Percentiles rank a stretch among this genome's conserved stretches.
Conservation (phyloP, 1,284 basidiomycete genomes). For the Peniophora sp. region DNA sequence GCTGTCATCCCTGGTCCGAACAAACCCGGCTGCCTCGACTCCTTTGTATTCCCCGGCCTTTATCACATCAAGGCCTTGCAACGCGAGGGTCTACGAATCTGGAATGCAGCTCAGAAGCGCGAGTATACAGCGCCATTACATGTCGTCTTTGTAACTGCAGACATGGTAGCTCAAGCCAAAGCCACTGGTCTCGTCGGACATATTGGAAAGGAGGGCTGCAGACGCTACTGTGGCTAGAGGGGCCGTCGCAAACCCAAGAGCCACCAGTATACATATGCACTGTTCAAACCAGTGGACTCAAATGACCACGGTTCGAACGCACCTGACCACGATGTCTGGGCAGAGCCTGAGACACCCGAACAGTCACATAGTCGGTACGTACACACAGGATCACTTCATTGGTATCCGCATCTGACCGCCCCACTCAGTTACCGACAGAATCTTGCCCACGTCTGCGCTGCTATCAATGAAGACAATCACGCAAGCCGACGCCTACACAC, state of each 20-base stretch:
- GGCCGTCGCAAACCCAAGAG: slow-evolving; percentile 22
- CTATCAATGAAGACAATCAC: slow-evolving; percentile 15
- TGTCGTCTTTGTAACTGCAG: slow-evolving; percentile 9
- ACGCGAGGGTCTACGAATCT: slow-evolving; percentile 14
- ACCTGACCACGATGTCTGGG: slow-evolving; percentile 21
- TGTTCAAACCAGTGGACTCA: slow-evolving; percentile 14
- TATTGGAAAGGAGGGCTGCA: slow-evolving; percentile 22
- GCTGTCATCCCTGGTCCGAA: slow-evolving; percentile 25
- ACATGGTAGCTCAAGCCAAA: slow-evolving; percentile 14
- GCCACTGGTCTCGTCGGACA: slow-evolving; percentile 25
- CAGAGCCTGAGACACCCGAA: slow-evolving; percentile 8
- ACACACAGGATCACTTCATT: neutral
- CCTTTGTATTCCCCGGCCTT: slow-evolving; percentile 26
- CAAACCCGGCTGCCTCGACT: slow-evolving; percentile 26
- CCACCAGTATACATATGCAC: slow-evolving; percentile 23
- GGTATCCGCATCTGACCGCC: neutral
- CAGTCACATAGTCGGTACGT: neutral
- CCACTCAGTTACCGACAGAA: slow-evolving; percentile 12
- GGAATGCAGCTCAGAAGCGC: slow-evolving; percentile 15
- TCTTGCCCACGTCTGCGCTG: slow-evolving; percentile 11
- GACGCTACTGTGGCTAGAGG: slow-evolving; percentile 19
- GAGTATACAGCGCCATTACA: slow-evolving; percentile 7
- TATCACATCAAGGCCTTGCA: slow-evolving; percentile 16
- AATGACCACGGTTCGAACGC: slow-evolving; percentile 10
- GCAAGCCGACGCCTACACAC: slow-evolving; percentile 17